These are phyloP conservation scores for Corylus avellana DNA, from an alignment of 306 rosid genomes.

Conservation along the genomic window DNA sequence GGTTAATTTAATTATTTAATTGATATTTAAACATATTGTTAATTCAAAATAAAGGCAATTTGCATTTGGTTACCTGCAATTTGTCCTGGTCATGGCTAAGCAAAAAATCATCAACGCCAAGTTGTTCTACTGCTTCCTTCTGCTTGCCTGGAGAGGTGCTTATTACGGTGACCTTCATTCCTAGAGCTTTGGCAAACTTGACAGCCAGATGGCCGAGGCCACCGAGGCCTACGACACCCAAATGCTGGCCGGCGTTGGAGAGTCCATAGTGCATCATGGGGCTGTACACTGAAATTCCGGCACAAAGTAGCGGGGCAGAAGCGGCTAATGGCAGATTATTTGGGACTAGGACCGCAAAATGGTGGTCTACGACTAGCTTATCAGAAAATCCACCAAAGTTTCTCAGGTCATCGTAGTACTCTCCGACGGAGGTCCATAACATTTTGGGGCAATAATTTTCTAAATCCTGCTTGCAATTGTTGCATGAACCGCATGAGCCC, in stretches of 20 bases:
- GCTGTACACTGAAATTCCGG: background rate
- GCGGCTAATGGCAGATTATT: background rate
- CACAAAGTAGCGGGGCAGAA: background rate
- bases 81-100: constrained; percentile 1
- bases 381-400: constrained; percentile 1
- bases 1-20: no score
- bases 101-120: background rate
- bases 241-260: background rate
- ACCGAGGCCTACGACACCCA: background rate
- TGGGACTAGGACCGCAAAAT: background rate
- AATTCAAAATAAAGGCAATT: no score
- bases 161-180: background rate
- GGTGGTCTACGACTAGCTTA: background rate
- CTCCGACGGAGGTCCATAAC: background rate
- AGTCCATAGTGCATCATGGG: constrained; percentile 7
- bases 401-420: background rate
- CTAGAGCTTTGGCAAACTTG: constrained; percentile 3
- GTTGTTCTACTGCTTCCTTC: background rate
- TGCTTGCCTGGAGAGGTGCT: constrained; percentile 4
- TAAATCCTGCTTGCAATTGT: background rate
- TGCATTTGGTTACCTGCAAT: background rate
- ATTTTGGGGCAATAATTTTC: background rate
- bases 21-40: no score
- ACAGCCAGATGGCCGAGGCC: background rate
- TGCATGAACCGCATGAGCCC: constrained; percentile 2